phyloP scores from a whole-genome alignment of 78 protist genomes.

The Dictyostelium purpureum region DNA sequence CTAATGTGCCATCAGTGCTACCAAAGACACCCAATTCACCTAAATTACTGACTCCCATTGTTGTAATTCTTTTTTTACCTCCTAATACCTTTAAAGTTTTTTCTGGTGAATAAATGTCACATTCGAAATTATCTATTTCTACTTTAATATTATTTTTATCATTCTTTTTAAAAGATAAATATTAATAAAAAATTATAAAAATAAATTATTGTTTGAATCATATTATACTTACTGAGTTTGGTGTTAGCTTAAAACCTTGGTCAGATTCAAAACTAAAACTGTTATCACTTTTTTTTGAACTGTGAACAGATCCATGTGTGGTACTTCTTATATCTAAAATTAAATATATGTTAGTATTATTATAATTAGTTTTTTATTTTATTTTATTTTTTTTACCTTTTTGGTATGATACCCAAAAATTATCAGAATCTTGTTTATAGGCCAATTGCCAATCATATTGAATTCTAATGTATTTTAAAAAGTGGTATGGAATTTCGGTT shows the following conservation, averaged over 20 bases:
- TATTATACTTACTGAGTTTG: background rate
- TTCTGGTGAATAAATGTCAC: slow-evolving; percentile 5
- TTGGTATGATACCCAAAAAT: slow-evolving; percentile 40
- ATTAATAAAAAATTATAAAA: background rate
- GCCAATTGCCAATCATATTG: slow-evolving; percentile 77
- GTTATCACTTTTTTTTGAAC: background rate
- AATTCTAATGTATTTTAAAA: background rate
- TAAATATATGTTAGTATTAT: background rate
- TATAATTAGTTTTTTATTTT: background rate
- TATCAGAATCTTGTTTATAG: slow-evolving; percentile 34
- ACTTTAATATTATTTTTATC: background rate
- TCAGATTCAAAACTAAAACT: slow-evolving; percentile 45
- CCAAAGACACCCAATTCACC: slow-evolving; percentile 60
- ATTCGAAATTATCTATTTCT: background rate
- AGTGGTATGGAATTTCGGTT: slow-evolving; percentile 25
- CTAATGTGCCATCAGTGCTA: slow-evolving; percentile 60
- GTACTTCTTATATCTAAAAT: slow-evolving; percentile 4
- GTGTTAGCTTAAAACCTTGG: slow-evolving; percentile 1
- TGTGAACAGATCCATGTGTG: slow-evolving; percentile 26
- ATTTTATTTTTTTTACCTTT: background rate
- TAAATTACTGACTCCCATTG: slow-evolving; percentile 43
- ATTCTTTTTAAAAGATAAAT: background rate
- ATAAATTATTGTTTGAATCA: background rate
- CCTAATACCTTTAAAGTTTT: background rate
- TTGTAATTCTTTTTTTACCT: slow-evolving; percentile 42